phyloP scores from a whole-genome alignment of 768 basidiomycete genomes.

The Crassisporium funariophilum region DNA sequence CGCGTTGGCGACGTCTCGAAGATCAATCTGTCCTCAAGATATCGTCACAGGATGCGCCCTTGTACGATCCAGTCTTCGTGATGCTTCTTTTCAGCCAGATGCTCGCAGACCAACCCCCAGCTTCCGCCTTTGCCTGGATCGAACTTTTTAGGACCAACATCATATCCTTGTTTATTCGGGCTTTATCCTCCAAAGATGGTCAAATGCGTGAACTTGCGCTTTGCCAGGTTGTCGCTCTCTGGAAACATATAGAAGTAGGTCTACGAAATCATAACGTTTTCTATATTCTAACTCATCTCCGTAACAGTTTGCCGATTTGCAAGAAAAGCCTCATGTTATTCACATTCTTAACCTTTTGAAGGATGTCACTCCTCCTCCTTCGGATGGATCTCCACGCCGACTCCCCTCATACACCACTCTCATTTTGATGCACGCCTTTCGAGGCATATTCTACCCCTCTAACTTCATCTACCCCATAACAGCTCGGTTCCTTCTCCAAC shows the following conservation, averaged over 20 bases:
- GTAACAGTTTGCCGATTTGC: constrained; percentile 60
- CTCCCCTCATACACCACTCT: constrained; percentile 81
- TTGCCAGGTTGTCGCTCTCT: constrained; percentile 61
- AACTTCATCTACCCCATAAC: constrained; percentile 87
- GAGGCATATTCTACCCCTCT: constrained; percentile 83
- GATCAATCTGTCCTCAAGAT: constrained; percentile 31
- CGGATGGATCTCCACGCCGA: constrained; percentile 43
- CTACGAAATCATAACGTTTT: not conserved
- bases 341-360: constrained; percentile 71
- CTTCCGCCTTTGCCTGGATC: constrained; percentile 77
- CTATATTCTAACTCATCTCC: not conserved
- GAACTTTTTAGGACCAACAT: constrained; percentile 83
- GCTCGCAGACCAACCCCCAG: constrained; percentile 58
- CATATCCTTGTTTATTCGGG: constrained; percentile 70
- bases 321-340: constrained; percentile 74
- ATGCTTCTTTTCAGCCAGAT: constrained; percentile 66
- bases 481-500: constrained; percentile 86
- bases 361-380: constrained; percentile 51
- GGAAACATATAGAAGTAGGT: constrained; percentile 65
- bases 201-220: constrained; percentile 62
- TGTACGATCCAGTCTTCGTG: constrained; percentile 85
- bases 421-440: constrained; percentile 79
- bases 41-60: constrained; percentile 34
- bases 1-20: constrained; percentile 58
- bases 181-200: constrained; percentile 66